Conservation (phyloP, 257 asterid species). For the Solanum lycopersicoides region DNA sequence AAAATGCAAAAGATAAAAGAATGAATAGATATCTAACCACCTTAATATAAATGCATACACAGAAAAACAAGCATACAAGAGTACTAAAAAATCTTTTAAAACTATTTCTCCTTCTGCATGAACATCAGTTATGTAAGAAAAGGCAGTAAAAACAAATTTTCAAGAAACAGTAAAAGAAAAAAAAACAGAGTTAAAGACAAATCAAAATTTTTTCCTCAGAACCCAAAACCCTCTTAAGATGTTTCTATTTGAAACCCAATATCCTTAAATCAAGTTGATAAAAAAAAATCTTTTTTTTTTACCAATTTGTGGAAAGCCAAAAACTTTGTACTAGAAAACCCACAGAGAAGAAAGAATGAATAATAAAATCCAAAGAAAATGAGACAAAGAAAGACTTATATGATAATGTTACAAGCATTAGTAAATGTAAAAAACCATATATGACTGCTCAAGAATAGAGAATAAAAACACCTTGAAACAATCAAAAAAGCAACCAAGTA, state of each 20-base stretch:
- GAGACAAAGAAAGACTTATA: constrained; percentile 31
- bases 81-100: neutral
- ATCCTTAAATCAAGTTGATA: constrained; percentile 14
- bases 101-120: neutral
- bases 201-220: constrained; percentile 15
- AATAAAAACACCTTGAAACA: constrained; percentile 78
- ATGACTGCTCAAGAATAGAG: constrained; percentile 96
- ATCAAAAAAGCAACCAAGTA: constrained; percentile 37
- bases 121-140: neutral
- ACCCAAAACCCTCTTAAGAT: constrained; percentile 23
- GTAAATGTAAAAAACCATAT: constrained; percentile 66
- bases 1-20: neutral
- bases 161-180: constrained; percentile 5
- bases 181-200: constrained; percentile 44
- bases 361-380: constrained; percentile 59
- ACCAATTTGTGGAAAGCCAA: constrained; percentile 62
- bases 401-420: constrained; percentile 23
- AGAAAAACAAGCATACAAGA: neutral
- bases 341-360: constrained; percentile 15
- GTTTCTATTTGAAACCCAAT: constrained; percentile 42
- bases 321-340: constrained; percentile 30
- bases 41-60: neutral
- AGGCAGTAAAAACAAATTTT: neutral
- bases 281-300: constrained; percentile 5
- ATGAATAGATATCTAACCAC: neutral